A percentile compares a stretch with the other conserved stretches of the same genome.
These are phyloP conservation scores for Diplodia sapinea DNA, from an alignment of 2,329 filamentous ascomycete genomes.

Conservation along the genomic window DNA sequence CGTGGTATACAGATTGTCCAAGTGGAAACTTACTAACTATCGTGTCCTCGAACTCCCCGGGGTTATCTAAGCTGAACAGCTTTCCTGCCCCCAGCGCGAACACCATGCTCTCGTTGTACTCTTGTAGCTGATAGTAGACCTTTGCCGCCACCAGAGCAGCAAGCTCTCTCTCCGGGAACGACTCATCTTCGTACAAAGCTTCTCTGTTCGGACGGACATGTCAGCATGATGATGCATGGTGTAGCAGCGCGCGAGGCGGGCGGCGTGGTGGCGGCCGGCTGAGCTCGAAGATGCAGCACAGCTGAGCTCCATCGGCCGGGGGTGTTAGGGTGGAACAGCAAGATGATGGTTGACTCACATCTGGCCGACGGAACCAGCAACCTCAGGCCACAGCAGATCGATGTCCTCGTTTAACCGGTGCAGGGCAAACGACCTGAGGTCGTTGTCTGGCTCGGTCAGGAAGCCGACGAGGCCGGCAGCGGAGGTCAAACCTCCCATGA, in stretches of 20 bases:
- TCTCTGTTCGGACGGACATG: conserved; percentile 65
- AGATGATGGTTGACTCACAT: conserved; percentile 68
- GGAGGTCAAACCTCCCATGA: conserved; percentile 91
- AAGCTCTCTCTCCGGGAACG: conserved; percentile 90
- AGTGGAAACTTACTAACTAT: conserved; percentile 72
- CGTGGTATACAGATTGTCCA: not conserved
- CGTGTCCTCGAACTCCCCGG: conserved; percentile 96
- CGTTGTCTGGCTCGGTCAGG: conserved; percentile 89
- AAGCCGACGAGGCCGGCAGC: conserved; percentile 95
- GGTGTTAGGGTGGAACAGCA: conserved; percentile 1
- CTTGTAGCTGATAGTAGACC: conserved; percentile 98
- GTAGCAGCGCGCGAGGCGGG: conserved; percentile 24
- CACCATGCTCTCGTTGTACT: conserved; percentile 99
- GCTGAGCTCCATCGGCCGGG: conserved; percentile 22
- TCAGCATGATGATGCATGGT: conserved; percentile 29
- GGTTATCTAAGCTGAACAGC: conserved; percentile 88
- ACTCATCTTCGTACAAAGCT: conserved; percentile 94
- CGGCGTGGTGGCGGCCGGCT: conserved; percentile 32
- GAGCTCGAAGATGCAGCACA: conserved; percentile 10
- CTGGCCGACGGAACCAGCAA: conserved; percentile 87
- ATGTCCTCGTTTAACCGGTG: conserved; percentile 96
- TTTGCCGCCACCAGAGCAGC: conserved; percentile 94
- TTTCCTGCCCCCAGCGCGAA: conserved; percentile 95
- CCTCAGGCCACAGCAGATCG: conserved; percentile 96
- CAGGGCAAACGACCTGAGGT: conserved; percentile 92